These are phyloP conservation scores for Aspergillus fumigatiaffinis DNA, from an alignment of 2,329 filamentous ascomycete species.

Conservation along the genomic window DNA sequence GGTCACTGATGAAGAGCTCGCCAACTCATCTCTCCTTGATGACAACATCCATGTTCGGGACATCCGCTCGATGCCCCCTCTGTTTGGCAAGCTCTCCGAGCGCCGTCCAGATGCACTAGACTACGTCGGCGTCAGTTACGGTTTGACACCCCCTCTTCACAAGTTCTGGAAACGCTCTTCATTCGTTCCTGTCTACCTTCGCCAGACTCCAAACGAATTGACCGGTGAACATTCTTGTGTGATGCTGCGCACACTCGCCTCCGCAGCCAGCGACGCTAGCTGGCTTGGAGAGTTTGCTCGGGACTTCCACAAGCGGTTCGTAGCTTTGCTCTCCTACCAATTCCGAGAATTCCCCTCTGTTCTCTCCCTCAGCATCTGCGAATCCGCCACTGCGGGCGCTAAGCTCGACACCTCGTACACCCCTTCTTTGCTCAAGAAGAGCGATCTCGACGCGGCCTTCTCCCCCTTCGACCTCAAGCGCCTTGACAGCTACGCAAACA, in stretches of 20 bases:
- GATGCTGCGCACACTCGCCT: constrained; percentile 77
- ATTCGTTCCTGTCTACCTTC: constrained; percentile 87
- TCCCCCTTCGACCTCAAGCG: constrained; percentile 94
- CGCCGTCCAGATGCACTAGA: constrained; percentile 75
- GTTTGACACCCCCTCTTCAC: constrained; percentile 79
- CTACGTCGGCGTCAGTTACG: constrained; percentile 94
- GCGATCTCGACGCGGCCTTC: constrained; percentile 71
- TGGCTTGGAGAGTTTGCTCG: constrained; percentile 90
- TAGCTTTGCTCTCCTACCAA: constrained; percentile 84
- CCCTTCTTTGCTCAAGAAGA: constrained; percentile 61
- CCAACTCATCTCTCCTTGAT: constrained; percentile 69
- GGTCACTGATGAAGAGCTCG: constrained; percentile 77
- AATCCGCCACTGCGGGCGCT: constrained; percentile 72
- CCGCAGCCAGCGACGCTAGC: constrained; percentile 59
- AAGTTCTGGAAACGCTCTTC: constrained; percentile 92
- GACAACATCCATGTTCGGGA: constrained; percentile 90
- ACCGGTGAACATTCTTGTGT: constrained; percentile 98
- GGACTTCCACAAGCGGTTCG: constrained; percentile 93
- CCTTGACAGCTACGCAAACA: constrained; percentile 91
- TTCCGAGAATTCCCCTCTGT: constrained; percentile 78
- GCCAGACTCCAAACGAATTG: constrained; percentile 92
- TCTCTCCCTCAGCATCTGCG: constrained; percentile 80
- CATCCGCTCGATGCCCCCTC: constrained; percentile 83
- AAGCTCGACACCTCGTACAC: constrained; percentile 58
- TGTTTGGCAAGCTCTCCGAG: constrained; percentile 85